phyloP scores from a whole-genome alignment of 768 basidiomycete species.

The Macrocybe gigantea region DNA sequence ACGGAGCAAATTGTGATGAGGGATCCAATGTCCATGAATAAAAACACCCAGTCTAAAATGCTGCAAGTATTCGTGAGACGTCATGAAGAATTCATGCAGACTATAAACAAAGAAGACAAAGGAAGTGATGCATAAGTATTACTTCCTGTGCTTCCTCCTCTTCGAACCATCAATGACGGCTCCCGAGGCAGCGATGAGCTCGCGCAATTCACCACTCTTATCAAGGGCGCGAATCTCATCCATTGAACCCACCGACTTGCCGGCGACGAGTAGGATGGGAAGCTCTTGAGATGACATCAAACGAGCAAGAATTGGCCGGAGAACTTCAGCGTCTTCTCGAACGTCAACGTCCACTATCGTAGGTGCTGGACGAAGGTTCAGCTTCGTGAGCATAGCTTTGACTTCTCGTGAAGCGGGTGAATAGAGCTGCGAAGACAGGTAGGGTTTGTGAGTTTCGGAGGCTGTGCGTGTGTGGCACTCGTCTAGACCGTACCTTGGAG shows the following conservation, averaged over 20 bases:
- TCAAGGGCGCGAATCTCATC: constrained; percentile 46
- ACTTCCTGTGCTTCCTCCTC: constrained; percentile 46
- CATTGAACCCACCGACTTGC: constrained; percentile 47
- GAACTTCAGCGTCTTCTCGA: constrained; percentile 62
- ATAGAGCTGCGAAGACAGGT: constrained; percentile 37
- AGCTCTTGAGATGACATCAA: constrained; percentile 50
- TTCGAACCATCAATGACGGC: constrained; percentile 48
- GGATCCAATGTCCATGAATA: neutral
- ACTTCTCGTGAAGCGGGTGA: constrained; percentile 64
- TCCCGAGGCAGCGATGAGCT: constrained; percentile 48
- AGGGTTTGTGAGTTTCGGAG: constrained; percentile 2
- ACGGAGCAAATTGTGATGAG: neutral
- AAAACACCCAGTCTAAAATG: neutral
- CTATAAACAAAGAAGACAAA: neutral
- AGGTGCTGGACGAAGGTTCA: constrained; percentile 57
- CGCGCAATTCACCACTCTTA: constrained; percentile 44
- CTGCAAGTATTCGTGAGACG: neutral
- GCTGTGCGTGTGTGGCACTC: neutral
- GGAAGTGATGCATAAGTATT: constrained; percentile 6
- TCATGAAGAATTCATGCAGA: constrained; percentile 1
- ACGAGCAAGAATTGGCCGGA: constrained; percentile 56
- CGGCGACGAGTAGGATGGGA: constrained; percentile 67
- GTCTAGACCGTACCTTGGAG: constrained; percentile 44
- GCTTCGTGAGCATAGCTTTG: constrained; percentile 47
- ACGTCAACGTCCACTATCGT: constrained; percentile 68